phyloP scores from a whole-genome alignment of 306 rosid species.

The Rubus parviflorus region DNA sequence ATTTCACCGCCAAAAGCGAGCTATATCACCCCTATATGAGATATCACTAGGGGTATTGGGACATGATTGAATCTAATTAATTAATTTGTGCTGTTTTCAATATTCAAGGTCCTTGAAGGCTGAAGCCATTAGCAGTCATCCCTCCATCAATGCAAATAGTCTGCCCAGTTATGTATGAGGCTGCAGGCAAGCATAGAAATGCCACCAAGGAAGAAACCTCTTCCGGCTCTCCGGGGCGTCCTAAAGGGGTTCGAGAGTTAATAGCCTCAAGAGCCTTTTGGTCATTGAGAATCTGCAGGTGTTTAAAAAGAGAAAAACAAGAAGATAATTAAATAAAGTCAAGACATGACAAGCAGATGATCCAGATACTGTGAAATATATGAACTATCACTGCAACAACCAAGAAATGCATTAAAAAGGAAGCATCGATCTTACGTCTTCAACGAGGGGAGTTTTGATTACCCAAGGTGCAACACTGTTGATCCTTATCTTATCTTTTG shows the following conservation, averaged over 20 bases:
- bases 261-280: background rate
- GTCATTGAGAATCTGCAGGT: conserved; percentile 23
- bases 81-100: background rate
- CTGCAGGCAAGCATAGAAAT: conserved; percentile 36
- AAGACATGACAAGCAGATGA: background rate
- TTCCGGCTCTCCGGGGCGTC: conserved; percentile 25
- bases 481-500: conserved; percentile 53
- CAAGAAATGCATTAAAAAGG: background rate
- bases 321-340: background rate
- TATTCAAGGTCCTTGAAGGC: background rate
- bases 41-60: too few species aligned
- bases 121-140: conserved; percentile 10
- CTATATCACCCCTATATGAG: too few species aligned
- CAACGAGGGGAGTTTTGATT: conserved; percentile 36
- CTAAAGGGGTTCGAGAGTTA: conserved; percentile 22
- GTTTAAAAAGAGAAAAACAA: background rate
- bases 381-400: background rate
- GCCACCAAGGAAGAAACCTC: conserved; percentile 31
- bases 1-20: too few species aligned
- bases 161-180: conserved; percentile 42
- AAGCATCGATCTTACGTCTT: conserved; percentile 1
- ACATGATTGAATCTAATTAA: too few species aligned
- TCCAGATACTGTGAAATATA: background rate
- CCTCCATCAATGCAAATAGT: conserved; percentile 34
- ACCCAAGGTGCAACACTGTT: conserved; percentile 55